Evolutionary conservation across 192 early-diverging fungal species (phyloP).

Genomic region (Geosiphon pyriformis): DNA sequence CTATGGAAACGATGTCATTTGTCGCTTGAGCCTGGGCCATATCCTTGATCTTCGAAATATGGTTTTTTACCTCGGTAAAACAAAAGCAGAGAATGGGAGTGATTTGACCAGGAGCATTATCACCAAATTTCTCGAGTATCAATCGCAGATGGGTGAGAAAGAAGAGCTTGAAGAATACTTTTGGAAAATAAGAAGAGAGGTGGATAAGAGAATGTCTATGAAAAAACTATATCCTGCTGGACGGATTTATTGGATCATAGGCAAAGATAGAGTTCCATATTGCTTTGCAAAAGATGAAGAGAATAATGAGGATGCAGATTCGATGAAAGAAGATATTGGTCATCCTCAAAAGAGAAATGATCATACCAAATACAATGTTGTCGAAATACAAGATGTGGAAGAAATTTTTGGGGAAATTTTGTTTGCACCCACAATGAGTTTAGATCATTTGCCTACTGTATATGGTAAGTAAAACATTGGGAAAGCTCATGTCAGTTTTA

Average conservation of each 20-base stretch:
- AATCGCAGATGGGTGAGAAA: not conserved
- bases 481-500: too few species aligned
- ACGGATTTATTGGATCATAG: constrained; percentile 40
- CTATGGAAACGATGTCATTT: constrained; percentile 33
- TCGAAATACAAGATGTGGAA: constrained; percentile 18
- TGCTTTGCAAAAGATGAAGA: constrained; percentile 8
- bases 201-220: not conserved
- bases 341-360: not conserved
- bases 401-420: constrained; percentile 17
- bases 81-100: constrained; percentile 1
- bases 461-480: constrained; percentile 25
- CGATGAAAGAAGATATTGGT: not conserved
- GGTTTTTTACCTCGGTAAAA: constrained; percentile 5
- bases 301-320: not conserved
- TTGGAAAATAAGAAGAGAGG: constrained; percentile 4
- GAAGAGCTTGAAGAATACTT: constrained; percentile 17
- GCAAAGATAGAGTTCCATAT: constrained; percentile 12
- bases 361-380: constrained; percentile 12
- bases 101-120: constrained; percentile 23
- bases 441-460: constrained; percentile 18
- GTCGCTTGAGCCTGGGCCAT: constrained; percentile 33
- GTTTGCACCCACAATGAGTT: constrained; percentile 16
- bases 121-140: constrained; percentile 25
- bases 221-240: constrained; percentile 39
- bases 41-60: constrained; percentile 28